Base-by-base conservation (phyloP, 805 yeast genomes). In the Candida golubevii region DNA sequence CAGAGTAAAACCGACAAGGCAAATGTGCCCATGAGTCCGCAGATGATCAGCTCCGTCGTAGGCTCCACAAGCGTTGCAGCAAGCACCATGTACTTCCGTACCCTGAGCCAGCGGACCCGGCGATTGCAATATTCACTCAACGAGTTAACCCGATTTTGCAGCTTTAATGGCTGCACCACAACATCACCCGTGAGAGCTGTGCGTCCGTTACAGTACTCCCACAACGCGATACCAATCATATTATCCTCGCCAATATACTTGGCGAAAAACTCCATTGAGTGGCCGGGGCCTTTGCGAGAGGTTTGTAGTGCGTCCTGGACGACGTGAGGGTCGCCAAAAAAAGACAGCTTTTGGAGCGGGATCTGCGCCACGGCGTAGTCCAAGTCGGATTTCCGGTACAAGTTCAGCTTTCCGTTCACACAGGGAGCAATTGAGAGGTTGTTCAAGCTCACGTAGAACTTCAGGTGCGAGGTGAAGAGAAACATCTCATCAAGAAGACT, bases 201-300 rank as follows among this genome's bases (percentile, higher is more conserved):
- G 51, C 89, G 69, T 2, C 86, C 84, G 23, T 56, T 44, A 23
- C 85, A 82, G 46, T 60, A 60, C 39, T 80, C 79, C 96, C 96
- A 88, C 13, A 88, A 59, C 1, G 88, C 86, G 39, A 86, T 88
- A 6, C 87, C 95, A 49, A 88, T 88, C 95, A 88, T 85, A 61
- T 88, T 88, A 61, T 88, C 97, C 60, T 88, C 97, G 6, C 96
- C 96, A 57, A 88, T 88, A 60, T 83, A 89, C 45, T 80, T 70
- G 7, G 95, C 80, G 61, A 89, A 88, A 45, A 80, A 78, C 41
- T 80, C 72, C 35, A 89, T 70, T 0, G 91, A 85, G 41, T 67
- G 65, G 9, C 74, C 74, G 1, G 66, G 59, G 8, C 74, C 74
- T 33, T 58, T 42, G 6, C 53, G 41, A 4, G 66, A 45, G 33